These are phyloP conservation scores for Diplodia intermedia DNA, from an alignment of 2,329 filamentous ascomycete genomes.

Conservation along the genomic window DNA sequence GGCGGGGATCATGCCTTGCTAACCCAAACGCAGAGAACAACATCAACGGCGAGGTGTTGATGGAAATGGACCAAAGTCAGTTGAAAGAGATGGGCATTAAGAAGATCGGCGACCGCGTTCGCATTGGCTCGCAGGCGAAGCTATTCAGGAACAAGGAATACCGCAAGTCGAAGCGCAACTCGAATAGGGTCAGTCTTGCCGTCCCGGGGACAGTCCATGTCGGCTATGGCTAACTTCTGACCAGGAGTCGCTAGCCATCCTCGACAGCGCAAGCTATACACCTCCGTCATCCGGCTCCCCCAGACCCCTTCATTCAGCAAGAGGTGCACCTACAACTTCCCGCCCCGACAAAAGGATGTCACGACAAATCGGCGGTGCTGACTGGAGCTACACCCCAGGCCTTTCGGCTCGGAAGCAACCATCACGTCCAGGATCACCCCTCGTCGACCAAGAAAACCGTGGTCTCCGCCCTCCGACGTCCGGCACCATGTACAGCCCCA, in stretches of 20 bases:
- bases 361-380: slow-evolving; percentile 49
- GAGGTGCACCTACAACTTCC: slow-evolving; percentile 53
- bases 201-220: slow-evolving; percentile 30
- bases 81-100: slow-evolving; percentile 98
- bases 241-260: slow-evolving; percentile 81
- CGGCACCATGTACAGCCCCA: slow-evolving; percentile 64
- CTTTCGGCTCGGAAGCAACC: slow-evolving; percentile 58
- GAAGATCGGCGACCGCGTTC: slow-evolving; percentile 94
- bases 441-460: slow-evolving; percentile 63
- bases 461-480: slow-evolving; percentile 62
- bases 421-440: slow-evolving; percentile 76
- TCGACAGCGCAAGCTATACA: slow-evolving; percentile 71
- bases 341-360: slow-evolving; percentile 57
- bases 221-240: slow-evolving; percentile 35
- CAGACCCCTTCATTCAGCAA: slow-evolving; percentile 64
- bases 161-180: slow-evolving; percentile 68
- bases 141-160: slow-evolving; percentile 58
- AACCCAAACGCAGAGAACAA: slow-evolving; percentile 69
- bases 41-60: slow-evolving; percentile 94
- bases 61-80: slow-evolving; percentile 96
- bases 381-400: slow-evolving; percentile 48
- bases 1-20: slow-evolving; percentile 36
- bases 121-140: slow-evolving; percentile 66
- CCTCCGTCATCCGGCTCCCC: slow-evolving; percentile 71
- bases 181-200: slow-evolving; percentile 70